Evolutionary conservation across 2,329 filamentous ascomycete species (phyloP).

Genomic region (Huntiella moniliformis): DNA sequence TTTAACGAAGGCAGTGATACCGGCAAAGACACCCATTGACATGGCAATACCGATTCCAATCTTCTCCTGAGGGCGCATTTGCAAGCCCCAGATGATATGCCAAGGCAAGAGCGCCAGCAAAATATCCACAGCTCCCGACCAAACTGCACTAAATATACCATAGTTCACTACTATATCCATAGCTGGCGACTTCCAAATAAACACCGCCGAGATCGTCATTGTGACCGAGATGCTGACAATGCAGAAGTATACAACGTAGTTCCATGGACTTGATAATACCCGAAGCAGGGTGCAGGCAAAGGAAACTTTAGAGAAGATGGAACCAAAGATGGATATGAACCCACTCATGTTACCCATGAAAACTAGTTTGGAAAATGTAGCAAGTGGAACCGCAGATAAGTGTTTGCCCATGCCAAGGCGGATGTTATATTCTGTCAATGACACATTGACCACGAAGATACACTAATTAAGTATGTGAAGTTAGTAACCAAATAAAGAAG

Average conservation of each 20-base stretch:
- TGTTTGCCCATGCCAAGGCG: conserved; percentile 13
- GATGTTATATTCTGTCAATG: conserved; percentile 8
- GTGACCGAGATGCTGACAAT: conserved; percentile 15
- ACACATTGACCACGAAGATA: conserved; percentile 11
- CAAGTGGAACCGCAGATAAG: conserved; percentile 9
- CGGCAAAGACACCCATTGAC: conserved; percentile 24
- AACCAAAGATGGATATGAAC: conserved; percentile 15
- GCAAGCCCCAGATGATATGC: conserved; percentile 23
- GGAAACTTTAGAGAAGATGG: conserved; percentile 17
- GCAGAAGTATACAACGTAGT: conserved; percentile 15
- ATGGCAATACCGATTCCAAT: conserved; percentile 23
- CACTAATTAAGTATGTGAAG: conserved; percentile 1
- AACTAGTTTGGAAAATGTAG: neutral
- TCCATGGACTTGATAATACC: conserved; percentile 13
- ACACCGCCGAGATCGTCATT: conserved; percentile 14
- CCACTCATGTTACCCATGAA: conserved; percentile 13
- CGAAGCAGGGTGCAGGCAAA: conserved; percentile 18
- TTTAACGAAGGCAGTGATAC: conserved; percentile 18
- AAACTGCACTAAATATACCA: conserved; percentile 14
- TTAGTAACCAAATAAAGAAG: neutral
- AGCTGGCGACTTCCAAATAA: conserved; percentile 13
- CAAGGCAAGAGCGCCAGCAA: conserved; percentile 23
- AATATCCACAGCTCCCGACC: conserved; percentile 23
- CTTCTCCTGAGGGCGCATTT: conserved; percentile 23
- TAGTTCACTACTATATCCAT: conserved; percentile 7